Evolutionary conservation across 2,329 filamentous ascomycete genomes (phyloP).

Genomic region (Lomentospora prolificans): DNA sequence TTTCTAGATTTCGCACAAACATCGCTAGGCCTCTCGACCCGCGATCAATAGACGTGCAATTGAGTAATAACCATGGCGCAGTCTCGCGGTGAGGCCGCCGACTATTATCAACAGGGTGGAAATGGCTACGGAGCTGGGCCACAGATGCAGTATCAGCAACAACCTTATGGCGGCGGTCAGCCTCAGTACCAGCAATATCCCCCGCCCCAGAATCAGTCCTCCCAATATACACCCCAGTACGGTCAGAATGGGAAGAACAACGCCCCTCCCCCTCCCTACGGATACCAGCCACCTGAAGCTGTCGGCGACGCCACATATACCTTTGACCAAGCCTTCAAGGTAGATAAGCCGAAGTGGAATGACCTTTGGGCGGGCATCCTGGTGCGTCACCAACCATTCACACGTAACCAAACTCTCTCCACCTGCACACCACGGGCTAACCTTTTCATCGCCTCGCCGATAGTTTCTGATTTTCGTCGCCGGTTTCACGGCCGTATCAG

Average conservation of each 20-base stretch:
- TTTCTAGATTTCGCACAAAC: no score
- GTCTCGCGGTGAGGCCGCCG: conserved; percentile 3
- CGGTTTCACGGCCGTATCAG: conserved; percentile 70
- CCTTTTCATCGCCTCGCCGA: neutral
- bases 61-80: neutral
- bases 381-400: conserved; percentile 30
- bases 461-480: conserved; percentile 60
- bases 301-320: conserved; percentile 32
- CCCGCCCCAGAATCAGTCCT: conserved; percentile 10
- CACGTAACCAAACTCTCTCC: neutral
- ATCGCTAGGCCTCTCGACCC: no score
- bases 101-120: conserved; percentile 2
- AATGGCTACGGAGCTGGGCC: neutral
- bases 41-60: neutral
- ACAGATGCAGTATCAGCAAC: conserved; percentile 6
- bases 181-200: conserved; percentile 17
- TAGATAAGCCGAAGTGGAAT: conserved; percentile 79
- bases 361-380: conserved; percentile 83
- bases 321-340: conserved; percentile 75
- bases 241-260: conserved; percentile 11
- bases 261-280: conserved; percentile 19
- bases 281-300: conserved; percentile 27
- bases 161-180: conserved; percentile 8
- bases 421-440: neutral
- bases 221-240: conserved; percentile 13